These are phyloP conservation scores for Torulaspora globosa DNA, from an alignment of 1,139 yeast species.

Conservation along the genomic window DNA sequence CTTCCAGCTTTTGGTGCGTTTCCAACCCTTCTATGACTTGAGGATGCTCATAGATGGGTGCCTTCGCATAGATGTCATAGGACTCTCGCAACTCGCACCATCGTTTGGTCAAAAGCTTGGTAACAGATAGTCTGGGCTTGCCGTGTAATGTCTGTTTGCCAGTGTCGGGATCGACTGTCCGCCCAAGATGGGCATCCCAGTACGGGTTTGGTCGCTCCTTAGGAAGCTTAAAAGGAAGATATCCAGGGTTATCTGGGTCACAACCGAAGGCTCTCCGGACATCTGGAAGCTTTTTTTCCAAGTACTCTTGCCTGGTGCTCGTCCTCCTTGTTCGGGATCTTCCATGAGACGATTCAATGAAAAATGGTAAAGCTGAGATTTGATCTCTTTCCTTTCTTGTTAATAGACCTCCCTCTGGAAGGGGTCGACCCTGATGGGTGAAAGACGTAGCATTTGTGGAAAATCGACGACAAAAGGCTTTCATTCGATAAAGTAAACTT, in stretches of 20 bases:
- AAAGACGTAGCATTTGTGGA: slow-evolving; percentile 3
- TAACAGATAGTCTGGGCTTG: slow-evolving; percentile 38
- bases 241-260: slow-evolving; percentile 13
- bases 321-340: slow-evolving; percentile 1
- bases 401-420: background rate
- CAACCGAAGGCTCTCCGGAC: slow-evolving; percentile 13
- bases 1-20: slow-evolving; percentile 45
- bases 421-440: slow-evolving; percentile 1
- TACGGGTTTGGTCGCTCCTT: slow-evolving; percentile 20
- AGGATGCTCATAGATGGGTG: slow-evolving; percentile 35
- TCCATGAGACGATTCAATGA: background rate
- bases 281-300: slow-evolving; percentile 15
- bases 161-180: slow-evolving; percentile 7
- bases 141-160: slow-evolving; percentile 6
- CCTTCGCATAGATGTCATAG: slow-evolving; percentile 44
- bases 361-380: slow-evolving; percentile 12
- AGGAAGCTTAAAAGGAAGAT: slow-evolving; percentile 18
- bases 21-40: slow-evolving; percentile 41
- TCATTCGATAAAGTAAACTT: background rate
- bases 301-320: slow-evolving; percentile 15
- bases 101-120: slow-evolving; percentile 43
- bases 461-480: slow-evolving; percentile 2
- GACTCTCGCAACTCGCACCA: slow-evolving; percentile 54
- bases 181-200: slow-evolving; percentile 16
- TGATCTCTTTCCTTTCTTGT: slow-evolving; percentile 13